Evolutionary conservation across 176 grass and related monocot species (phyloP).

Genomic region (Secale cereale): DNA sequence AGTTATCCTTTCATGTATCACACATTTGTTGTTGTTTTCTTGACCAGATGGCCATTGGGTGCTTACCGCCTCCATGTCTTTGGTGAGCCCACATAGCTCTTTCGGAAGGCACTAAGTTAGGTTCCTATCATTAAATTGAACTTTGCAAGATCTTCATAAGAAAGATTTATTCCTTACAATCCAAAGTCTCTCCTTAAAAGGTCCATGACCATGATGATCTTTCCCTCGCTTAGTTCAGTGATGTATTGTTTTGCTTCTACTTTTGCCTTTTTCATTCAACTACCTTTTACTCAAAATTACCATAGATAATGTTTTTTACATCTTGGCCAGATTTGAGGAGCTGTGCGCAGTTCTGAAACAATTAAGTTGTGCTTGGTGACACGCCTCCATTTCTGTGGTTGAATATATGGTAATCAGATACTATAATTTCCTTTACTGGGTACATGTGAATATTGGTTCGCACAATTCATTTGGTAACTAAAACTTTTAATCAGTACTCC

Average conservation of each 20-base stretch:
- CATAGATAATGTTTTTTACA: conserved; percentile 30
- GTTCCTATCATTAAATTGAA: conserved; percentile 70
- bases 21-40: too few species aligned
- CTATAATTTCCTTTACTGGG: background rate
- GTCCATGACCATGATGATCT: conserved; percentile 23
- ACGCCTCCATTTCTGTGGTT: background rate
- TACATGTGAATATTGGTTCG: background rate
- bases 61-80: too few species aligned
- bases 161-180: conserved; percentile 90
- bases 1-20: too few species aligned
- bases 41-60: too few species aligned
- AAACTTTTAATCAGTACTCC: too few species aligned
- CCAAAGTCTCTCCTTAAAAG: conserved; percentile 77
- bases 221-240: background rate
- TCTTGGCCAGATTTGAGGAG: conserved; percentile 53
- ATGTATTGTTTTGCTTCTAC: conserved; percentile 10
- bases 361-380: conserved; percentile 10
- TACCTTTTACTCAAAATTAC: background rate
- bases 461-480: background rate
- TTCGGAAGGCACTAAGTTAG: too few species aligned
- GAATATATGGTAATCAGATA: background rate
- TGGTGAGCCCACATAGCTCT: too few species aligned
- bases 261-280: background rate
- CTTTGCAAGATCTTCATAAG: conserved; percentile 62
- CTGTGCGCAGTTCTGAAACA: conserved; percentile 34